These are phyloP conservation scores for Datura wrightii DNA, from an alignment of 257 asterid genomes.

Conservation along the genomic window DNA sequence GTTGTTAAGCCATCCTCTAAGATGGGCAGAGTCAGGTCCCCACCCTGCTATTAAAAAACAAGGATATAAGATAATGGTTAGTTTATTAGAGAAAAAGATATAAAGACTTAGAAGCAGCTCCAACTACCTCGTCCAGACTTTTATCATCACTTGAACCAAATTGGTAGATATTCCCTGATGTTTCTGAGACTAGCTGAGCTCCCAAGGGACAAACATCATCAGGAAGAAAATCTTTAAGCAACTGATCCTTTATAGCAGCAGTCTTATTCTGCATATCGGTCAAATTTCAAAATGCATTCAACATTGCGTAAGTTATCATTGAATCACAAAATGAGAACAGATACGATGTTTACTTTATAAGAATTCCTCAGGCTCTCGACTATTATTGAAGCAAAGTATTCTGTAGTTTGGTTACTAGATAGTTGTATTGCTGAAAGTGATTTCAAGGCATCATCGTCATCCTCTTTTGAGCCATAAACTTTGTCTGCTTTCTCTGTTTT, in stretches of 20 bases:
- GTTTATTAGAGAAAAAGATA: neutral
- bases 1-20: constrained; percentile 62
- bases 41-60: constrained; percentile 45
- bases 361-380: constrained; percentile 55
- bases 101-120: constrained; percentile 30
- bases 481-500: constrained; percentile 41
- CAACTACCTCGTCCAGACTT: constrained; percentile 53
- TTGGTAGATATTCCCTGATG: constrained; percentile 53
- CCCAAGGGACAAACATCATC: constrained; percentile 78
- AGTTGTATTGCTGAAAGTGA: constrained; percentile 55
- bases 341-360: constrained; percentile 16
- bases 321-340: constrained; percentile 19
- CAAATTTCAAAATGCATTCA: constrained; percentile 13
- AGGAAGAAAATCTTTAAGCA: constrained; percentile 74
- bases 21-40: constrained; percentile 45
- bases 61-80: constrained; percentile 32
- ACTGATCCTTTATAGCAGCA: constrained; percentile 56
- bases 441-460: constrained; percentile 70
- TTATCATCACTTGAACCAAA: constrained; percentile 46
- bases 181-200: constrained; percentile 56
- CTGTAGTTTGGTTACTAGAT: constrained; percentile 64
- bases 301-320: neutral
- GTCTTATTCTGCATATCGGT: constrained; percentile 55
- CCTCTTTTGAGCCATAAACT: constrained; percentile 74
- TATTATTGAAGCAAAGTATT: constrained; percentile 63